Evolutionary conservation across 2,329 filamentous ascomycete species (phyloP).

Genomic region (Calonectria multiphialidica): DNA sequence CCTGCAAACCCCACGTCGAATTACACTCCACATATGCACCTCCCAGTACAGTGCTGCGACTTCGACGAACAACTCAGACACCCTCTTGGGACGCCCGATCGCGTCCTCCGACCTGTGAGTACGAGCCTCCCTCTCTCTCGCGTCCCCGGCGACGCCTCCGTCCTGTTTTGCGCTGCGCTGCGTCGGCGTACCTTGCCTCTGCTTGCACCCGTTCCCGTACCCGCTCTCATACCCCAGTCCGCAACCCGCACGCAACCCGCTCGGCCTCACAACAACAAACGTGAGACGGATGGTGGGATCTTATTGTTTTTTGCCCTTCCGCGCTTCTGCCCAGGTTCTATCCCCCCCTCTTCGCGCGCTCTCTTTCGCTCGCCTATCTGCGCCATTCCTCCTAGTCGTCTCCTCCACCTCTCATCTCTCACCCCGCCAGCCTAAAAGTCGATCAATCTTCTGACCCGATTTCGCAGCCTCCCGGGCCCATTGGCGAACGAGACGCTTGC

Average conservation of each 20-base stretch:
- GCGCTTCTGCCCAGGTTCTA: constrained; percentile 22
- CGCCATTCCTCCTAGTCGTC: background rate
- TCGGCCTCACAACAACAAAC: constrained; percentile 28
- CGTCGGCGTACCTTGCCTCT: constrained; percentile 2
- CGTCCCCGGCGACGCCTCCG: background rate
- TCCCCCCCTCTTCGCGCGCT: constrained; percentile 8
- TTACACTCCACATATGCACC: constrained; percentile 46
- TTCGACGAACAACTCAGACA: constrained; percentile 49
- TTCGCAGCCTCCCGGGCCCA: constrained; percentile 37
- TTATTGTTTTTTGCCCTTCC: constrained; percentile 6
- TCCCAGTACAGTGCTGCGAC: constrained; percentile 39
- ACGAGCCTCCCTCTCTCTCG: background rate
- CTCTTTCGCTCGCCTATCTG: constrained; percentile 2
- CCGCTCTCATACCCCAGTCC: constrained; percentile 19
- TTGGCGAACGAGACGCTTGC: constrained; percentile 45
- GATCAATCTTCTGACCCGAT: constrained; percentile 39
- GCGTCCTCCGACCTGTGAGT: constrained; percentile 26
- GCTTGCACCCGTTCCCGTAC: constrained; percentile 21
- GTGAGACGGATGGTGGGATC: constrained; percentile 19
- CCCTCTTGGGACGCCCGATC: constrained; percentile 37
- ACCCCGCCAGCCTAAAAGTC: constrained; percentile 11
- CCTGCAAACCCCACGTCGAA: constrained; percentile 54
- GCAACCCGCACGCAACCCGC: constrained; percentile 21
- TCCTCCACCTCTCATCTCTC: constrained; percentile 15
- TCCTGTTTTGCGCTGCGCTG: background rate